A percentile compares a stretch with the other conserved stretches of the same genome.
phyloP scores from a whole-genome alignment of 164 flowering plant genomes.

The Nymphaea thermarum region DNA sequence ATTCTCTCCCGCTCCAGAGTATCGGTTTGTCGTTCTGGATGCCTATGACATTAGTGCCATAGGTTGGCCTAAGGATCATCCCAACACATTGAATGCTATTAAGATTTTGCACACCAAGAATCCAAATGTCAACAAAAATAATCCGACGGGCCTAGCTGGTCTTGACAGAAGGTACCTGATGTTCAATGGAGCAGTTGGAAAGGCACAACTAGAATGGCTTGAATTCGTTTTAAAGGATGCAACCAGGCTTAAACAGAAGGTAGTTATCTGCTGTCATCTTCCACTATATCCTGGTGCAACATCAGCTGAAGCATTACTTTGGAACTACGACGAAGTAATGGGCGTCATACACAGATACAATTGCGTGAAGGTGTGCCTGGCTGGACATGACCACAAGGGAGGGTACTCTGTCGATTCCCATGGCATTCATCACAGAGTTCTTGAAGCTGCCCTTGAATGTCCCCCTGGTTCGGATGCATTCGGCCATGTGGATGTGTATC shows the following conservation, averaged over 20 bases:
- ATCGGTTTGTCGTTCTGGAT: constrained; percentile 77
- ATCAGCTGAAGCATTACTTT: constrained; percentile 49
- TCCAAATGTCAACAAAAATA: constrained; percentile 74
- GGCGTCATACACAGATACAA: constrained; percentile 52
- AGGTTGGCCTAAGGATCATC: constrained; percentile 84
- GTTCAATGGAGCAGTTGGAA: constrained; percentile 89
- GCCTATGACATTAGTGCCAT: constrained; percentile 88
- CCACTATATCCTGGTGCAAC: constrained; percentile 69
- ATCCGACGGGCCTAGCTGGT: constrained; percentile 54
- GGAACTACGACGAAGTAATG: constrained; percentile 94
- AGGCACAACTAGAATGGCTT: constrained; percentile 69
- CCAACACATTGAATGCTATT: constrained; percentile 44
- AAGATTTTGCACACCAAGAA: constrained; percentile 51
- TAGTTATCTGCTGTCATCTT: constrained; percentile 78
- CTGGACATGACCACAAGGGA: constrained; percentile 89
- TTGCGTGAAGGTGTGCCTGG: constrained; percentile 78
- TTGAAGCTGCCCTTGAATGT: constrained; percentile 94
- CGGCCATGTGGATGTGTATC: constrained; percentile 60
- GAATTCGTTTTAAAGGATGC: constrained; percentile 54
- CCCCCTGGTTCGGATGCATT: constrained; percentile 77
- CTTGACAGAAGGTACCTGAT: constrained; percentile 66
- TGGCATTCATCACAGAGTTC: constrained; percentile 73
- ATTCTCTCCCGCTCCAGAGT: constrained; percentile 66
- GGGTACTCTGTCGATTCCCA: constrained; percentile 67
- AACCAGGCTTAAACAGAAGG: constrained; percentile 46